Base-by-base conservation (phyloP, 2,329 filamentous ascomycete species). In the Trichoderma sp. region DNA sequence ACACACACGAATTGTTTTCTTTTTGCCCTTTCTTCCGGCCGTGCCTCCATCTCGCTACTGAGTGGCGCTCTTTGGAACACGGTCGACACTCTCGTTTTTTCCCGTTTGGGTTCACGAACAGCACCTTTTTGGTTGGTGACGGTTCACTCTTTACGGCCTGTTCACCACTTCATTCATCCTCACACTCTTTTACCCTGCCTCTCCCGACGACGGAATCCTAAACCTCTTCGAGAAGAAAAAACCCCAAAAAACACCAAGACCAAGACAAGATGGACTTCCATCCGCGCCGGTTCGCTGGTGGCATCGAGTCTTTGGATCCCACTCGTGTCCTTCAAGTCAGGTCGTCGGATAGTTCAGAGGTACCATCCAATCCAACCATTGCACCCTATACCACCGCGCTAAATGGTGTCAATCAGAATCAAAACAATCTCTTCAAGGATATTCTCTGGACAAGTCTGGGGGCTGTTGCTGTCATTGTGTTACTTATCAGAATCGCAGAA, bases 381-480 rank as follows among this genome's bases (percentile, higher is more conserved):
- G 86, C 88, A 16, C 88, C 89, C 21, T 93, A 87, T 81, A 86
- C 88, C 79, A 88, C 87, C 38, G 86, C 85, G 64, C 86, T 93
- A 76, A 89, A 88, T 79, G 91, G 91, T 73, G 91, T 93, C 77
- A 89, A 91, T 79, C 90, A 92, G 80, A 78, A 83, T 2, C 84
- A 88, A 78, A 92, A 93, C 81, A 82, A 90, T 78, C 78, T 90
- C 14, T 90, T 91, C 80, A 88, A 86, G 79, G 86, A 91, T 77
- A 82, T 86, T 53, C 80, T 92, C 14, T 92, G 90, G 90, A 91
- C 88, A 88, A 91, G 85, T 67, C 80, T 93, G 75, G 91, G 91
- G 21, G 86, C 87, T 75, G 83, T 90, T 74, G 90, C 85, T 63
- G 80, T 92, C 69, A 77, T 88, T 35, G 85, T 93, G 64, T 84